Conservation (phyloP, 176 grass and related monocot species). For the Melocanna baccifera region DNA sequence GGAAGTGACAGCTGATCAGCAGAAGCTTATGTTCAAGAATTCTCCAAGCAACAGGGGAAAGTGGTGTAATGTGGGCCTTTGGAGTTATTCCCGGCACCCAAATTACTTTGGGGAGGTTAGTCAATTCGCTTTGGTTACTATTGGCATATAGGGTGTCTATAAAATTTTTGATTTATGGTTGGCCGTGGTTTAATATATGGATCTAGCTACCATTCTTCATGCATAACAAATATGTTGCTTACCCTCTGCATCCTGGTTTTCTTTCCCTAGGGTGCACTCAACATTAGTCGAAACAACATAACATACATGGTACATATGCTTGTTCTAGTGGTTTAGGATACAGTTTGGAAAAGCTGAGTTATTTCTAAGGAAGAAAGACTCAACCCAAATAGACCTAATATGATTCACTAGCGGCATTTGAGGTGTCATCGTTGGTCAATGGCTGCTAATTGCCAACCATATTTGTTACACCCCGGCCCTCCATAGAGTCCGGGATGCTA, state of each 20-base stretch:
- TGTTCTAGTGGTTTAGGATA: background rate
- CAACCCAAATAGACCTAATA: background rate
- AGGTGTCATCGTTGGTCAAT: background rate
- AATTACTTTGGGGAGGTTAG: conserved; percentile 98
- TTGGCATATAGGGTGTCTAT: background rate
- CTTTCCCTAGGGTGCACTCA: background rate
- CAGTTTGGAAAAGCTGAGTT: background rate
- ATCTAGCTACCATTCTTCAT: background rate
- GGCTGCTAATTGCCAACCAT: background rate
- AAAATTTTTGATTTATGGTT: background rate
- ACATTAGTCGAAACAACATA: background rate
- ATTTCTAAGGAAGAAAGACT: background rate
- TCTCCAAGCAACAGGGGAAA: conserved; percentile 64
- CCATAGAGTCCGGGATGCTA: no score
- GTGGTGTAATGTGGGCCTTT: conserved; percentile 77
- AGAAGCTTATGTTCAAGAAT: conserved; percentile 91
- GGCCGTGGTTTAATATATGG: background rate
- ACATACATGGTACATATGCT: background rate
- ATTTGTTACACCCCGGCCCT: no score
- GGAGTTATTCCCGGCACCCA: conserved; percentile 92
- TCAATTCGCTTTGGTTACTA: conserved; percentile 9
- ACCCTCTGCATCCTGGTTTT: background rate
- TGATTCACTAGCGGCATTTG: background rate
- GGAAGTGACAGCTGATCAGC: conserved; percentile 81
- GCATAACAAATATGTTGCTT: background rate